Conservation (phyloP, 2,329 filamentous ascomycete species). For the Diaporthe sp. region DNA sequence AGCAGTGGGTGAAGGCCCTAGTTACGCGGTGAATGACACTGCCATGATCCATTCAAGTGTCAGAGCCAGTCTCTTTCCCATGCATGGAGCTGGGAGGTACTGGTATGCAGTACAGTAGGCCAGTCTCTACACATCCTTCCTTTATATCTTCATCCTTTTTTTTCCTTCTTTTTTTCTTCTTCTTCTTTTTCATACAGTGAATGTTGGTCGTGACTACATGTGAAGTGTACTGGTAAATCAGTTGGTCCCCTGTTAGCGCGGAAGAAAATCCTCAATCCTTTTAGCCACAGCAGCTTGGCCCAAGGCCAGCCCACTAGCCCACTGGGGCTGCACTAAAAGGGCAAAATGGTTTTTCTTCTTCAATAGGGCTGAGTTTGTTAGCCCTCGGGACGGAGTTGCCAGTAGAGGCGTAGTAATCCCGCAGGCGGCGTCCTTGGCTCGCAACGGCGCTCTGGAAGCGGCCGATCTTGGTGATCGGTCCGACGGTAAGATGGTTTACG, state of each 20-base stretch:
- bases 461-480: conserved; percentile 4
- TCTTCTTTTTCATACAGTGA: not conserved
- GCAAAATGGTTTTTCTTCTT: not conserved
- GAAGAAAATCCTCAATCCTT: not conserved
- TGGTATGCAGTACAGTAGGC: not conserved
- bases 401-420: not conserved
- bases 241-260: not conserved
- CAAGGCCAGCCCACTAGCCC: not conserved
- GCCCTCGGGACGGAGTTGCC: not conserved
- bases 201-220: not conserved
- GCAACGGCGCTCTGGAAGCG: not conserved
- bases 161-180: too few species aligned
- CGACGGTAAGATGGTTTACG: not conserved
- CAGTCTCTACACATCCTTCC: not conserved
- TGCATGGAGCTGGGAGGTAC: not conserved
- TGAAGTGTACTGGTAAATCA: not conserved
- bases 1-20: too few species aligned
- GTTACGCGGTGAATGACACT: not conserved
- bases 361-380: conserved; percentile 6
- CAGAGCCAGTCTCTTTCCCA: not conserved
- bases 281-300: not conserved
- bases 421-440: conserved; percentile 16
- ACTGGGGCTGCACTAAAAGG: not conserved
- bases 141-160: not conserved
- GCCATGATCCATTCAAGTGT: not conserved